Evolutionary conservation across 2,329 filamentous ascomycete genomes (phyloP).

Genomic region (Epichloe sibirici): DNA sequence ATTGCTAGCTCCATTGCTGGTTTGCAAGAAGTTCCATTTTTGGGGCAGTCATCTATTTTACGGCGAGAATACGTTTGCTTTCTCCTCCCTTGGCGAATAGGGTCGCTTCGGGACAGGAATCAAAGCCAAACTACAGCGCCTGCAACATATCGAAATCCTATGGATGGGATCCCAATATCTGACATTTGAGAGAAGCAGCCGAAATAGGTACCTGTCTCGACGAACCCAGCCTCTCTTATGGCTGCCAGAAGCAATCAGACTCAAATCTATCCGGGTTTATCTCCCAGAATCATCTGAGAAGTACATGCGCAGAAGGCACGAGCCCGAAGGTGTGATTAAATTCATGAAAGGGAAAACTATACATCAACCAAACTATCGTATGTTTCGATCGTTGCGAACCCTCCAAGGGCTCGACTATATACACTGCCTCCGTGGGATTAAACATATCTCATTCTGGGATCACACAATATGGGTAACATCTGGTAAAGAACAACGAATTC

Average conservation of each 20-base stretch:
- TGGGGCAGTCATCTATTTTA: slow-evolving; percentile 33
- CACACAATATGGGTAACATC: slow-evolving; percentile 15
- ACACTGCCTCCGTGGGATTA: slow-evolving; percentile 30
- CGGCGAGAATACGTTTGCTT: slow-evolving; percentile 35
- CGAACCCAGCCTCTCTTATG: slow-evolving; percentile 24
- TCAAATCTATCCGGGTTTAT: slow-evolving; percentile 29
- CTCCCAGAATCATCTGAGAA: slow-evolving; percentile 23
- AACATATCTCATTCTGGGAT: slow-evolving; percentile 29
- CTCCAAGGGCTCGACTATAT: slow-evolving; percentile 34
- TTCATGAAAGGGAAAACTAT: slow-evolving; percentile 19
- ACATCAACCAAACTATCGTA: slow-evolving; percentile 28
- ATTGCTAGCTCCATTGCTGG: slow-evolving; percentile 25
- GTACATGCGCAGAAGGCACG: slow-evolving; percentile 25
- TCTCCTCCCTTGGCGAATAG: slow-evolving; percentile 41
- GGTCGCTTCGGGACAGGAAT: slow-evolving; percentile 34
- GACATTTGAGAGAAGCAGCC: slow-evolving; percentile 8
- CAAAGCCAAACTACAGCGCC: slow-evolving; percentile 25
- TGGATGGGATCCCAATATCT: slow-evolving; percentile 27
- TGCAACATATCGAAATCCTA: slow-evolving; percentile 32
- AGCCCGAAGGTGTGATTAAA: slow-evolving; percentile 13
- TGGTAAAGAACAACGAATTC: slow-evolving; percentile 7
- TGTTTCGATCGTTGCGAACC: slow-evolving; percentile 23
- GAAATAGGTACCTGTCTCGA: slow-evolving; percentile 20
- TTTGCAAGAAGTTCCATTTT: slow-evolving; percentile 28
- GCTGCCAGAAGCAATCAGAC: slow-evolving; percentile 24